A percentile compares a stretch with the other conserved stretches of the same genome.
These are phyloP conservation scores for Leishmania martiniquensis DNA, from an alignment of 208 protist species.

Conservation along the genomic window DNA sequence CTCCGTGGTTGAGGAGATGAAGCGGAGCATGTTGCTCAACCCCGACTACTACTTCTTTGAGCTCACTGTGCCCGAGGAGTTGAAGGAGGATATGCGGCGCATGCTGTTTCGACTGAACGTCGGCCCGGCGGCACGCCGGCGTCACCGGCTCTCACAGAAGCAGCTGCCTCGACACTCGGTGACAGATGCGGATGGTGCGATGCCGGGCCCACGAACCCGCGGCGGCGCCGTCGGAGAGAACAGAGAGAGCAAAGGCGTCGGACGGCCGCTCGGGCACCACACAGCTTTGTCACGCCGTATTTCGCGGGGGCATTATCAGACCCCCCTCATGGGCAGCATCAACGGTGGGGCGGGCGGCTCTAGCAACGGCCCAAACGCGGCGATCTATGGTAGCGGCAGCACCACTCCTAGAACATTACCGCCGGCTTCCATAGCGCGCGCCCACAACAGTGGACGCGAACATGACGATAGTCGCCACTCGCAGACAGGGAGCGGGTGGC, in stretches of 20 bases:
- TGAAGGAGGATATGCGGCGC: conserved; percentile 49
- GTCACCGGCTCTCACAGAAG: conserved; percentile 4
- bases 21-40: conserved; percentile 48
- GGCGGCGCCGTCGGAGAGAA: background rate
- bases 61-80: conserved; percentile 40
- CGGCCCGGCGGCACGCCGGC: background rate
- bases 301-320: background rate
- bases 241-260: background rate
- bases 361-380: background rate
- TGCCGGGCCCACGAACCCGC: conserved; percentile 1
- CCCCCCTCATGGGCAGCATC: background rate
- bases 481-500: background rate
- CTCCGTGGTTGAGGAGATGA: conserved; percentile 45
- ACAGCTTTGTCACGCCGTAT: background rate
- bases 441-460: background rate
- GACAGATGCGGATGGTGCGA: conserved; percentile 4
- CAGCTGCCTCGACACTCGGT: background rate
- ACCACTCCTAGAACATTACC: background rate
- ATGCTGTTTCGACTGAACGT: conserved; percentile 32
- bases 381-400: conserved; percentile 8
- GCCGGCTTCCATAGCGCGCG: background rate
- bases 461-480: background rate
- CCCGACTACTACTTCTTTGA: conserved; percentile 61
- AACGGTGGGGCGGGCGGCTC: background rate
- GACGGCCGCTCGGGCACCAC: background rate